A percentile compares a stretch with the other conserved stretches of the same genome.
Evolutionary conservation across 306 rosid species (phyloP).

Genomic region (Crotalaria pallida): DNA sequence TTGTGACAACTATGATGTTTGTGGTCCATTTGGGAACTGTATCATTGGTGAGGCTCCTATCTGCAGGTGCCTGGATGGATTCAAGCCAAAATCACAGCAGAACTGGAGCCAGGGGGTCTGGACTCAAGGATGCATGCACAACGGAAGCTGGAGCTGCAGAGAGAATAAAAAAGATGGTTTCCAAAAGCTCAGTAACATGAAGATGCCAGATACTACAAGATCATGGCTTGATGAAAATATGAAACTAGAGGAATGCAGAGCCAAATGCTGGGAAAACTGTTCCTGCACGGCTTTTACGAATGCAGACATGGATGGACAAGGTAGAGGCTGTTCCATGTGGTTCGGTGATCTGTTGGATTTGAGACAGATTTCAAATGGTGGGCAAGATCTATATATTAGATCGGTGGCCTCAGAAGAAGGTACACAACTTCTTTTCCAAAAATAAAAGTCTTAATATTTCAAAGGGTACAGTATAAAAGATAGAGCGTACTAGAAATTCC

Average conservation of each 20-base stretch:
- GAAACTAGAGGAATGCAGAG: constrained; percentile 41
- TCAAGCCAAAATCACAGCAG: constrained; percentile 20
- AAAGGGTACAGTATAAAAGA: no score
- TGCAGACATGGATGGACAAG: constrained; percentile 29
- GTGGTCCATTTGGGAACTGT: constrained; percentile 38
- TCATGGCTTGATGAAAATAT: constrained; percentile 36
- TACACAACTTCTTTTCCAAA: background rate
- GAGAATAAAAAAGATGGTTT: background rate
- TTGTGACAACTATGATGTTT: constrained; percentile 29
- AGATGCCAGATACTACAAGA: constrained; percentile 33
- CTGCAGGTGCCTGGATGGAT: constrained; percentile 42
- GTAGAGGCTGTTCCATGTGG: constrained; percentile 53
- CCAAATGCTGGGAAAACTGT: constrained; percentile 41
- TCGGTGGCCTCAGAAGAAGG: constrained; percentile 26
- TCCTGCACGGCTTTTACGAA: constrained; percentile 42
- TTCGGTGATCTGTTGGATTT: constrained; percentile 39
- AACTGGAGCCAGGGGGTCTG: constrained; percentile 24
- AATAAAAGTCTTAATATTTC: no score
- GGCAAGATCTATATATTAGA: constrained; percentile 40
- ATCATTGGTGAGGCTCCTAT: background rate
- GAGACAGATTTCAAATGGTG: constrained; percentile 19
- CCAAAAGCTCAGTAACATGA: background rate
- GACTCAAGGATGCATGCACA: constrained; percentile 32
- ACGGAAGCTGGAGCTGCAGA: constrained; percentile 12
- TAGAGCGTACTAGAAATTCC: background rate